These are phyloP conservation scores for Lactarius psammicola DNA, from an alignment of 768 basidiomycete genomes.

Conservation along the genomic window DNA sequence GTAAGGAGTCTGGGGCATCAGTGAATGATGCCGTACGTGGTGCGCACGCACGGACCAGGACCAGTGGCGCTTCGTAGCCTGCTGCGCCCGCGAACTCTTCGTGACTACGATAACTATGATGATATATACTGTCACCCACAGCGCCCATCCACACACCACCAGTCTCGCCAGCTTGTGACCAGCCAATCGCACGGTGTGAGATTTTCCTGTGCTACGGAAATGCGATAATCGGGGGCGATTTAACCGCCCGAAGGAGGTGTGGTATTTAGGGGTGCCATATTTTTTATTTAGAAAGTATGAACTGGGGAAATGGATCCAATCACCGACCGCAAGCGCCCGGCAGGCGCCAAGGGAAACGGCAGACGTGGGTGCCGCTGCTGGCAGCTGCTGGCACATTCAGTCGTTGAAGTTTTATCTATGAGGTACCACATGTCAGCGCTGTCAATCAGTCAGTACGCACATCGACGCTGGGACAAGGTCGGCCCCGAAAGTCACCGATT, in stretches of 20 bases:
- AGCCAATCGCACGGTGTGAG: background rate
- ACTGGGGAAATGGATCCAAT: background rate
- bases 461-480: background rate
- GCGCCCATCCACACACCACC: background rate
- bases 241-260: background rate
- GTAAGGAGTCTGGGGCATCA: background rate
- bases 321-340: background rate
- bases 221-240: background rate
- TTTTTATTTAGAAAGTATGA: background rate
- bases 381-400: background rate
- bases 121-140: no score
- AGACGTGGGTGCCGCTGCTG: background rate
- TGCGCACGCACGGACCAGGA: slow-evolving; percentile 15
- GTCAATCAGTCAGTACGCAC: background rate
- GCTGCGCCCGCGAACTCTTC: background rate
- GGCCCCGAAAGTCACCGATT: background rate
- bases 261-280: background rate
- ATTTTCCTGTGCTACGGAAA: background rate
- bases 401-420: background rate
- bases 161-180: background rate
- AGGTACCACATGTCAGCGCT: background rate
- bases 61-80: slow-evolving; percentile 5
- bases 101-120: background rate
- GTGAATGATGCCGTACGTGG: slow-evolving; percentile 3
- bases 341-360: background rate